Base-by-base conservation (phyloP, 2,329 filamentous ascomycete genomes). In the Arthrobotrys sphaeroides region DNA sequence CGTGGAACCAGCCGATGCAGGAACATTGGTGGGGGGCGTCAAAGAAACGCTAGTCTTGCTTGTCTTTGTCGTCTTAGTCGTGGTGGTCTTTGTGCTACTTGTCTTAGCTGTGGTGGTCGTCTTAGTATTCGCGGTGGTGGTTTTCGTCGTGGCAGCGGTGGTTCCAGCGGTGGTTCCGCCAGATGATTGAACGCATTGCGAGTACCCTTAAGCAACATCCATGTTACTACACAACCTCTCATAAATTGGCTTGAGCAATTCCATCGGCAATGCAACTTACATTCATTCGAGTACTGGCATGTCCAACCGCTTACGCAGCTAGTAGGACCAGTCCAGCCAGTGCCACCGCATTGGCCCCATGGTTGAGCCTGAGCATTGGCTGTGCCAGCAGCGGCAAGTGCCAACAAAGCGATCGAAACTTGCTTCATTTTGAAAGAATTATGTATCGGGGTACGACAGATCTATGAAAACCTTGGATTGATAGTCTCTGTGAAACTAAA, bases 361-460 rank as follows among this genome's bases (percentile, higher is more conserved):
- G 65, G 53, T 40, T 60, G 65, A n/a, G 51, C 38, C 40, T 69
- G 65, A 31, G 65, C 65, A 53, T 61, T 69, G 22, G 31, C 65
- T 13, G 26, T 69, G 26, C 51, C 53, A 22, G 53, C 65, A 20
- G 65, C 53, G 40, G 51, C 65, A 13, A 69, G 53, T 16, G 28
- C 65, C 38, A 69, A 18, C 2, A 69, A 22, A 57, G 62, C 62
- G 28, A 61, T 18, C n/a, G 40, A 60, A 51, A 69, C 28, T 31
- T 51, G 51, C 40, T 60, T 69, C 65, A 69, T 69, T 51, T 26
- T 69, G n/a, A 31, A 9, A 20, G 9, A 43, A 20, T 22, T 61
- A 13, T 43, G 33, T 5, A 60, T 26, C 33, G 13, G 20, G 24
- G 31, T n/a, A 59, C 18, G 51, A 5, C 9, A 31, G n/a, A 20